Evolutionary conservation across 2,329 filamentous ascomycete species (phyloP).

Genomic region (Lachnellula suecica): DNA sequence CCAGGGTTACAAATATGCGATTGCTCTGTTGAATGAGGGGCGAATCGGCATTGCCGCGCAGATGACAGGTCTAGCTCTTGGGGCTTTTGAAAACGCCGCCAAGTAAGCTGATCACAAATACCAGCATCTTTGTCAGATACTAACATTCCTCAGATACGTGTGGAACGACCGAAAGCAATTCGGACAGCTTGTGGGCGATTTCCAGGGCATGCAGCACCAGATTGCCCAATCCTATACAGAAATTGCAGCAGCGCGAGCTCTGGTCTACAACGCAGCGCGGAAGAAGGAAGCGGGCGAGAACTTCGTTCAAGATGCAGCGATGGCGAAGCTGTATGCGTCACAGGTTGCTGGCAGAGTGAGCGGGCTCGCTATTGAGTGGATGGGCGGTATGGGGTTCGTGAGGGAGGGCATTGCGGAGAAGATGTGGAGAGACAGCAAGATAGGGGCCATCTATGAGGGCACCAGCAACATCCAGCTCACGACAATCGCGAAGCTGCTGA

Average conservation of each 20-base stretch:
- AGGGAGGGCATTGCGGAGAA: conserved; percentile 96
- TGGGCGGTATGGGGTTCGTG: conserved; percentile 99
- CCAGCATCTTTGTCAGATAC: conserved; percentile 2
- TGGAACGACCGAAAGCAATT: conserved; percentile 99
- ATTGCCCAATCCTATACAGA: conserved; percentile 95
- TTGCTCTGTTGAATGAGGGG: conserved; percentile 89
- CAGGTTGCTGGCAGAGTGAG: conserved; percentile 89
- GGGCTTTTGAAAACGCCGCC: conserved; percentile 92
- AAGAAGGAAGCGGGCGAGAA: conserved; percentile 98
- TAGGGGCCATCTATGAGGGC: conserved; percentile 95
- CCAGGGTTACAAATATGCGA: conserved; percentile 97
- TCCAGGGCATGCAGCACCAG: conserved; percentile 99
- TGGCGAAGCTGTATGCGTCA: conserved; percentile 94
- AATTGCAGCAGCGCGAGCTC: conserved; percentile 83
- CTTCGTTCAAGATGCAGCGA: conserved; percentile 93
- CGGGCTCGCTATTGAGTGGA: conserved; percentile 92
- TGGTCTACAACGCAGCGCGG: conserved; percentile 93
- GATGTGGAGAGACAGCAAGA: conserved; percentile 97
- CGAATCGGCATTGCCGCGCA: conserved; percentile 97
- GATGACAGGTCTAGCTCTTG: conserved; percentile 95
- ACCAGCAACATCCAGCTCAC: conserved; percentile 75
- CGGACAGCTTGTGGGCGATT: conserved; percentile 87
- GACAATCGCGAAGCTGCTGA: conserved; percentile 69
- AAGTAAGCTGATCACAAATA: conserved; percentile 46
- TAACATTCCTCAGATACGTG: conserved; percentile 62